Base-by-base conservation (phyloP, 495 filamentous ascomycete genomes). In the Penicillium macrosclerotiorum region DNA sequence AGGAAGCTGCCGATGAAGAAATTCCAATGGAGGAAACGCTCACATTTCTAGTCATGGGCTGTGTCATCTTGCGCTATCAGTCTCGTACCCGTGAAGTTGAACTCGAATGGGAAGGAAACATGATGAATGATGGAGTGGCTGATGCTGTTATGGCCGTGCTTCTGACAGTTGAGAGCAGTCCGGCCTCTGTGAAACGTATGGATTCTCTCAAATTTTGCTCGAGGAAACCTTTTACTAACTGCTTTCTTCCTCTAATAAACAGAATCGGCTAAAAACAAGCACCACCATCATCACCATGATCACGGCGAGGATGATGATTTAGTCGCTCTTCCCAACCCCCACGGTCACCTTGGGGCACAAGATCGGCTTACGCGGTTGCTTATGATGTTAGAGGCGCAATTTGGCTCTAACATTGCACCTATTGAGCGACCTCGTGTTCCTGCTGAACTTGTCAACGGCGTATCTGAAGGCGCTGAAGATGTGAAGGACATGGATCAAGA, bases 371-470 rank as follows among this genome's bases (percentile, higher is more conserved):
- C 81, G 19, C 85, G 92, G 23, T 81, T 98, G 22, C 85, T 89
- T 67, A 87, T 96, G 80, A 95, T 97, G 75, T 85, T 98, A 18
- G 94, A 98, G 69, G 87, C 90, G 2, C 93, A 98, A 61, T 98
- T 98, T 57, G 94, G 93, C 31, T 74, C 78, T 14, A 78, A 89
- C 37, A 83, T 88, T 52, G 67, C 74, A 0, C 90, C 90, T 1
- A 84, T 97, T 54, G 75, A 81, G 18, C 74, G 75, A 0, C 88
- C 89, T 4, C 83, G 82, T 38, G 54, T 83, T 3, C 64, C 62
- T 5, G 32, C 63, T 0, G 53, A 68, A 23, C 50, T 72, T 8
- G 72, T 72, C 54, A 68, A 72, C 24, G 74, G 68, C 0, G 37
- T 64, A 20, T 34, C 52, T 38, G 45, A 73, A 54, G 63, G 68